A percentile compares a stretch with the other conserved stretches of the same genome.
Conservation (phyloP, 495 filamentous ascomycete species). For the Hypomontagnella submonticulosa region DNA sequence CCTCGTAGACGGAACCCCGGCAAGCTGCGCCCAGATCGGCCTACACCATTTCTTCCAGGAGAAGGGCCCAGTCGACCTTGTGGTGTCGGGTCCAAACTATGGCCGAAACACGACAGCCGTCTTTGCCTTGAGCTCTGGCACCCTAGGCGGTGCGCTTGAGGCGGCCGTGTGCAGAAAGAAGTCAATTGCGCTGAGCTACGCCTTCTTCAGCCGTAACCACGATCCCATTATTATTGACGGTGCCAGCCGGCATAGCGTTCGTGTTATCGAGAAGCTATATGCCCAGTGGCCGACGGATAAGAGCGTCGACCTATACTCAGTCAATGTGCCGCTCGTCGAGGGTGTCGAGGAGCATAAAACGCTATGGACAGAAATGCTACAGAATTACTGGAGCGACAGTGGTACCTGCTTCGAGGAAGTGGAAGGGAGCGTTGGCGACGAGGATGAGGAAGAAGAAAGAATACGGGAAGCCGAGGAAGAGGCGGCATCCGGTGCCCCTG, state of each 20-base stretch:
- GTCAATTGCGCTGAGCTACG: slow-evolving; percentile 86
- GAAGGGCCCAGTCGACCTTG: slow-evolving; percentile 81
- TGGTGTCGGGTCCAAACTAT: slow-evolving; percentile 93
- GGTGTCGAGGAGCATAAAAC: slow-evolving; percentile 74
- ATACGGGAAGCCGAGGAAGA: slow-evolving; percentile 69
- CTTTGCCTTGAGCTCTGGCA: slow-evolving; percentile 90
- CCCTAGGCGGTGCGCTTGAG: slow-evolving; percentile 90
- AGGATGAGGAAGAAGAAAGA: slow-evolving; percentile 71
- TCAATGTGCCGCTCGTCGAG: slow-evolving; percentile 86
- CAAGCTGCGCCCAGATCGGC: slow-evolving; percentile 89
- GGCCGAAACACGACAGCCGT: slow-evolving; percentile 92
- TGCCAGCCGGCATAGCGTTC: slow-evolving; percentile 74
- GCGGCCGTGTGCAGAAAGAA: slow-evolving; percentile 83
- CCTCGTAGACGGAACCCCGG: slow-evolving; percentile 88
- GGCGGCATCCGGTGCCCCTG: slow-evolving; percentile 7
- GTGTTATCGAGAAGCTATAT: slow-evolving; percentile 79
- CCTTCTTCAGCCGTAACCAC: slow-evolving; percentile 78
- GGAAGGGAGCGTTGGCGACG: slow-evolving; percentile 67
- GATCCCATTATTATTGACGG: slow-evolving; percentile 80
- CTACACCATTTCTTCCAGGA: slow-evolving; percentile 87
- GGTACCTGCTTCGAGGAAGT: slow-evolving; percentile 86
- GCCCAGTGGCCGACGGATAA: slow-evolving; percentile 74
- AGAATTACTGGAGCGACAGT: slow-evolving; percentile 82
- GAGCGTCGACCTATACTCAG: slow-evolving; percentile 79
- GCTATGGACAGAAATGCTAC: slow-evolving; percentile 82